Evolutionary conservation across 1,284 basidiomycete species (phyloP).

Genomic region (Trichosporon asahii): DNA sequence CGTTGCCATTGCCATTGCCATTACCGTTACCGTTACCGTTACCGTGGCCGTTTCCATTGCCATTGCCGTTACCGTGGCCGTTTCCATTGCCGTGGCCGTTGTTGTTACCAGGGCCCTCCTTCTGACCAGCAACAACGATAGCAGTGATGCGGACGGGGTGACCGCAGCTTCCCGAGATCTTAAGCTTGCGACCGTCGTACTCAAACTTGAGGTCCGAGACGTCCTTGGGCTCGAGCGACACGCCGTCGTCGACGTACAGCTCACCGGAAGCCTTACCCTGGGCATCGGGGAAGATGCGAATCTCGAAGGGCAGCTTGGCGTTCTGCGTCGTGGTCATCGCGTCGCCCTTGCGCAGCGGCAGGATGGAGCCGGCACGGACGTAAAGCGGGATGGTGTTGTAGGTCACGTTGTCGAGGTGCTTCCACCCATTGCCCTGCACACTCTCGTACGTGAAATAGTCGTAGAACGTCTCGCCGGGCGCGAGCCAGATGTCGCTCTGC

Average conservation of each 20-base stretch:
- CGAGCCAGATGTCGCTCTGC: conserved; percentile 53
- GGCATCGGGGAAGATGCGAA: background rate
- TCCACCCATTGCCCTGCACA: conserved; percentile 50
- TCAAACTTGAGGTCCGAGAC: background rate
- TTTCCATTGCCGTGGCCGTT: too few species aligned
- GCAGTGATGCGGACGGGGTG: background rate
- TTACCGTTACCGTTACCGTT: too few species aligned
- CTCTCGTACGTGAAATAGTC: conserved; percentile 70
- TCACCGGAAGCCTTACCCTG: background rate
- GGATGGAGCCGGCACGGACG: conserved; percentile 59
- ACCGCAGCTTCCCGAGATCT: background rate
- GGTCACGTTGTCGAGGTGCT: conserved; percentile 49
- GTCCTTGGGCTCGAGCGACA: background rate
- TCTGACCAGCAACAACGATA: background rate
- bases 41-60: too few species aligned
- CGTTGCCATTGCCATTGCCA: too few species aligned
- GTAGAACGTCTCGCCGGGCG: conserved; percentile 58
- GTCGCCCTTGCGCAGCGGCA: conserved; percentile 60
- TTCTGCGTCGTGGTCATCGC: conserved; percentile 63
- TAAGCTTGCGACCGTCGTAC: background rate
- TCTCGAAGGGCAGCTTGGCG: conserved; percentile 57
- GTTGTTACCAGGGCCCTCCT: background rate
- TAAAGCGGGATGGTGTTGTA: conserved; percentile 63
- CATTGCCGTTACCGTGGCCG: too few species aligned
- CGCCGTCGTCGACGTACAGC: background rate